A percentile compares a stretch with the other conserved stretches of the same genome.
phyloP scores from a whole-genome alignment of 108 stramenopile species.

The Thalassiosira profunda region DNA sequence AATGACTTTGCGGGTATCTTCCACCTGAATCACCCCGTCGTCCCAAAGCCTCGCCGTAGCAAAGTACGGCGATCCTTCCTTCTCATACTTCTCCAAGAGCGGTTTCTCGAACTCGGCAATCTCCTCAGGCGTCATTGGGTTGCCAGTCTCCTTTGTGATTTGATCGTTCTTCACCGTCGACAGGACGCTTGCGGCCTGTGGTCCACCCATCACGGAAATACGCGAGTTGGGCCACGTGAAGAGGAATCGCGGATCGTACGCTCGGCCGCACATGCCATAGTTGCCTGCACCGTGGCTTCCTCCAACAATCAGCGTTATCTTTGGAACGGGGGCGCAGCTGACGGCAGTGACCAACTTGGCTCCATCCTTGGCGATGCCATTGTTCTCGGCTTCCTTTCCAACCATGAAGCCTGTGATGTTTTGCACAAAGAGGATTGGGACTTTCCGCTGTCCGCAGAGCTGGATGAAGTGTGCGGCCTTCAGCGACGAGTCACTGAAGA shows the following conservation, averaged over 20 bases:
- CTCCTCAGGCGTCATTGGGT: constrained; percentile 62
- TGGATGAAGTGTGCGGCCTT: constrained; percentile 99
- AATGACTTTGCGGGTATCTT: constrained; percentile 90
- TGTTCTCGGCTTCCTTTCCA: constrained; percentile 94
- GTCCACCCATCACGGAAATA: constrained; percentile 98
- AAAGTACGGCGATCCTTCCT: constrained; percentile 90
- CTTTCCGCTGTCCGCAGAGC: constrained; percentile 96
- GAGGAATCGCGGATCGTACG: constrained; percentile 94
- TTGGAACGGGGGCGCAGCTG: constrained; percentile 95
- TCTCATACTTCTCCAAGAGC: constrained; percentile 79
- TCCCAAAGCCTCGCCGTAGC: constrained; percentile 97
- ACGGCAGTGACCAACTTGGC: constrained; percentile 97
- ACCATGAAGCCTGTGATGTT: constrained; percentile 99
- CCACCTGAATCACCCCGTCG: constrained; percentile 97
- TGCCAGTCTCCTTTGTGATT: constrained; percentile 75
- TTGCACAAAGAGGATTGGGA: constrained; percentile 97
- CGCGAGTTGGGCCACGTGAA: constrained; percentile 99
- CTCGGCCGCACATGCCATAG: constrained; percentile 99
- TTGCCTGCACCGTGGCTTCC: constrained; percentile 92
- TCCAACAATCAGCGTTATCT: constrained; percentile 96
- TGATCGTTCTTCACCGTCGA: constrained; percentile 92
- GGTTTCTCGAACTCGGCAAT: constrained; percentile 73
- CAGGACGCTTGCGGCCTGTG: constrained; percentile 97
- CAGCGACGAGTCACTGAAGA: constrained; percentile 92
- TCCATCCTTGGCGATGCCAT: constrained; percentile 98